phyloP scores from a whole-genome alignment of 108 stramenopile species.

The Cyclostephanos tholiformis region DNA sequence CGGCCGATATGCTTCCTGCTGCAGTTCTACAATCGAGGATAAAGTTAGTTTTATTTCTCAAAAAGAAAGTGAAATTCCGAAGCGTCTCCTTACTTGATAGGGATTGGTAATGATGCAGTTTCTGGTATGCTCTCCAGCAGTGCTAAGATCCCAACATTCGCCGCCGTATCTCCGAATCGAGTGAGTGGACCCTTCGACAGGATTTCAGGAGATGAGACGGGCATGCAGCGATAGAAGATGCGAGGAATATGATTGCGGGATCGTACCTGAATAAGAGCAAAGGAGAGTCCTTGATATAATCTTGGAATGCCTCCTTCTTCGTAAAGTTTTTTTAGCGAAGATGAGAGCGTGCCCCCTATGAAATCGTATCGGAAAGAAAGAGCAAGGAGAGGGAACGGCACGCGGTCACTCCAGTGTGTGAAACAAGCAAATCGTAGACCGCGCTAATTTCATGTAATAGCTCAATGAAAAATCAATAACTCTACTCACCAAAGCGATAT shows the following conservation, averaged over 20 bases:
- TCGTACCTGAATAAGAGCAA: constrained; percentile 82
- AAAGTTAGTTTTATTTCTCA: neutral
- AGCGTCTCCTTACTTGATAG: constrained; percentile 45
- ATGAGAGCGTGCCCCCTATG: constrained; percentile 55
- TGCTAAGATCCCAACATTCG: constrained; percentile 91
- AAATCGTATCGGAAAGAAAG: neutral
- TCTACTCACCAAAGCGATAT: constrained; percentile 64
- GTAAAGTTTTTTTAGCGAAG: constrained; percentile 78
- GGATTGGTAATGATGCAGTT: constrained; percentile 66
- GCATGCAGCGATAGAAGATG: neutral
- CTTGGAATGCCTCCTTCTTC: constrained; percentile 88
- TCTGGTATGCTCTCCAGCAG: constrained; percentile 71
- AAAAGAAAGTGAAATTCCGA: neutral
- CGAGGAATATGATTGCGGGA: neutral
- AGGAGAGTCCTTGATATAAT: constrained; percentile 90
- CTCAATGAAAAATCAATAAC: neutral
- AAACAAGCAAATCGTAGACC: too few species aligned
- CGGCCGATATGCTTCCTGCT: constrained; percentile 75
- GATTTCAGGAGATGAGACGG: neutral
- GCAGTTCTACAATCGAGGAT: constrained; percentile 44
- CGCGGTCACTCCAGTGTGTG: too few species aligned
- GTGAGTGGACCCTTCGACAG: constrained; percentile 74
- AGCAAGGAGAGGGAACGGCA: neutral
- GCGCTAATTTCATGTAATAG: neutral
- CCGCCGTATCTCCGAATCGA: constrained; percentile 97